These are phyloP conservation scores for Naganishia albida DNA, from an alignment of 1,284 basidiomycete genomes.

Conservation along the genomic window DNA sequence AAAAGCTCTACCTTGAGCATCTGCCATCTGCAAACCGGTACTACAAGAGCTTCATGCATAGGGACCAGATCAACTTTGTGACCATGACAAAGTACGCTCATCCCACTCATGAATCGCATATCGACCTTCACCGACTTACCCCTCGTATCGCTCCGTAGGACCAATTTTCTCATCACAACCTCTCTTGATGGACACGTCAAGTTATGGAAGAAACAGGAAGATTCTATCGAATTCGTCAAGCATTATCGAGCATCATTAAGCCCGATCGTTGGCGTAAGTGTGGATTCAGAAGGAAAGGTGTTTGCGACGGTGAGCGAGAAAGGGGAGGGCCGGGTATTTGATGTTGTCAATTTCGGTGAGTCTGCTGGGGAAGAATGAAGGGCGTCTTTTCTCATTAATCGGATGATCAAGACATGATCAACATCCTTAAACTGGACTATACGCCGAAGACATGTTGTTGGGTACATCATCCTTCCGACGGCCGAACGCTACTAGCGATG, in stretches of 20 bases:
- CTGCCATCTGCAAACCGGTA: conserved; percentile 91
- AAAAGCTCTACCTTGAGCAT: conserved; percentile 84
- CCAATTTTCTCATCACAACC: conserved; percentile 90
- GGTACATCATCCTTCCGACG: conserved; percentile 86
- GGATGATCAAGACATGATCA: conserved; percentile 85
- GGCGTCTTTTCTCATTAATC: conserved; percentile 1
- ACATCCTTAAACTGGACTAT: conserved; percentile 88
- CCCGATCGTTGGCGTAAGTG: conserved; percentile 75
- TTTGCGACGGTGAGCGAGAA: conserved; percentile 87
- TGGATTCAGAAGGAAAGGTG: conserved; percentile 88
- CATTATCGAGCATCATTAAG: conserved; percentile 88
- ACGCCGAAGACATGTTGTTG: conserved; percentile 85
- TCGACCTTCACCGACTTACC: not conserved
- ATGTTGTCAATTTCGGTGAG: conserved; percentile 93
- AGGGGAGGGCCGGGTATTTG: conserved; percentile 88
- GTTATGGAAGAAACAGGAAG: conserved; percentile 96
- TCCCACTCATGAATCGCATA: not conserved
- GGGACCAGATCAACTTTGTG: conserved; percentile 86
- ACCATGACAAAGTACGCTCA: conserved; percentile 70
- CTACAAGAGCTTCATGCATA: conserved; percentile 97
- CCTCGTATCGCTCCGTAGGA: conserved; percentile 58
- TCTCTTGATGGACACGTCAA: conserved; percentile 95
- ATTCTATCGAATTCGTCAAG: conserved; percentile 89
- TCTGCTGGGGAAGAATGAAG: conserved; percentile 24
- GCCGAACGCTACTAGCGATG: conserved; percentile 84